phyloP scores from a whole-genome alignment of 2,329 filamentous ascomycete genomes.

The Fusarium algeriense region DNA sequence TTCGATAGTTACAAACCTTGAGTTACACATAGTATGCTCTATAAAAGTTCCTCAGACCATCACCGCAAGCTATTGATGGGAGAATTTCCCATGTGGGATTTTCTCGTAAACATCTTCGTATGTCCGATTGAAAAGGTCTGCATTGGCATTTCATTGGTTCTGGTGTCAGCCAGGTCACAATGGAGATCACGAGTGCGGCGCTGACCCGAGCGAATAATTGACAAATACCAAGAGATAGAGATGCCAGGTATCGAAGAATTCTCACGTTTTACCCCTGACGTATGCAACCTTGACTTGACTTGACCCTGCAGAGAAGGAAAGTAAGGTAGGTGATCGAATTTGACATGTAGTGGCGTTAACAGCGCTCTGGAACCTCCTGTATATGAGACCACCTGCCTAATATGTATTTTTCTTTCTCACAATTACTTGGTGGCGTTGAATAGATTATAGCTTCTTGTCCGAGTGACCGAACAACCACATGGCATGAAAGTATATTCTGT shows the following conservation, averaged over 20 bases:
- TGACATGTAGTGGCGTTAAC: slow-evolving; percentile 23
- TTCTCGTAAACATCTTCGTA: slow-evolving; percentile 8
- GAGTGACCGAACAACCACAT: background rate
- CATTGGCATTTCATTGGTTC: slow-evolving; percentile 2
- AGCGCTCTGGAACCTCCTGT: slow-evolving; percentile 12
- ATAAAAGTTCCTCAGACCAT: background rate
- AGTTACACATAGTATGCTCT: background rate
- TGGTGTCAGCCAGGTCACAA: background rate
- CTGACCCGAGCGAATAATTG: slow-evolving; percentile 16
- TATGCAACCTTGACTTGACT: slow-evolving; percentile 13
- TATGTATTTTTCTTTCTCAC: slow-evolving; percentile 10
- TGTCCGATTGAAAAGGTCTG: background rate
- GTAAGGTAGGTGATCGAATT: slow-evolving; percentile 10
- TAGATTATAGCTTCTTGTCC: background rate
- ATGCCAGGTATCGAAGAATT: slow-evolving; percentile 1
- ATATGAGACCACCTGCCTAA: slow-evolving; percentile 28
- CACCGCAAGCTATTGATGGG: slow-evolving; percentile 3
- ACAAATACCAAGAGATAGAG: slow-evolving; percentile 6
- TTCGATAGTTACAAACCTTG: background rate
- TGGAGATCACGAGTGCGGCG: slow-evolving; percentile 2
- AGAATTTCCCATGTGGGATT: background rate
- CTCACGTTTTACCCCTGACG: slow-evolving; percentile 20
- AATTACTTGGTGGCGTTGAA: background rate
- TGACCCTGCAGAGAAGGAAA: slow-evolving; percentile 1
- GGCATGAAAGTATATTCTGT: background rate